Evolutionary conservation across 495 filamentous ascomycete species (phyloP).

Genomic region (Aspergillus ellipticus): DNA sequence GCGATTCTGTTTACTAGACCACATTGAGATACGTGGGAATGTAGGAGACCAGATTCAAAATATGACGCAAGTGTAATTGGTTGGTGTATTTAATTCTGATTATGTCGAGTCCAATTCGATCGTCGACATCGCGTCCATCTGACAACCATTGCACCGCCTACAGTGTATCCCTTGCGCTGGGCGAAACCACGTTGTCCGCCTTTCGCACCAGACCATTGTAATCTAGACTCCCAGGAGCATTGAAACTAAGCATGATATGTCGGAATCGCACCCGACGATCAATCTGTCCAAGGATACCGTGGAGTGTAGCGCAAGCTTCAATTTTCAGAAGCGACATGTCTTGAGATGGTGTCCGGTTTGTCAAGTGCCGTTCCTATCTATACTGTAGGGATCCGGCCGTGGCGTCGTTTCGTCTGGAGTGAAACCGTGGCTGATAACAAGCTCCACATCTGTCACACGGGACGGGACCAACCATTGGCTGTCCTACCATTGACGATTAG

Average conservation of each 20-base stretch:
- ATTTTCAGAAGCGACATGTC: background rate
- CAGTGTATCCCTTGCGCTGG: background rate
- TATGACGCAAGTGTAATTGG: background rate
- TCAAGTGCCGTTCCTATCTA: background rate
- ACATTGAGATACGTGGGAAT: too few species aligned
- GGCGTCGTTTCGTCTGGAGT: background rate
- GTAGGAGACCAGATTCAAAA: too few species aligned
- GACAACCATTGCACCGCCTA: conserved; percentile 1
- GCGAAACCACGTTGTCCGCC: background rate
- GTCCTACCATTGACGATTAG: background rate
- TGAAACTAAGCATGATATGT: background rate
- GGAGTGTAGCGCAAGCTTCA: background rate
- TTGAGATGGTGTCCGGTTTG: background rate
- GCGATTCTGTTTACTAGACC: too few species aligned
- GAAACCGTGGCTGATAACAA: background rate
- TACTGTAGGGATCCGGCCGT: background rate
- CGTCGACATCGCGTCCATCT: background rate
- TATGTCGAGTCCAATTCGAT: background rate
- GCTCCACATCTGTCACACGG: background rate
- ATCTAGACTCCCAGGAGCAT: background rate
- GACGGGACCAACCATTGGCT: background rate
- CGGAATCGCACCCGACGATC: background rate
- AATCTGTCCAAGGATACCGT: background rate
- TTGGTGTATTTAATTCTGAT: background rate
- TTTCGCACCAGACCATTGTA: too few species aligned